Evolutionary conservation across 305 asterid genomes (phyloP).

Genomic region (Plantago coronopus): DNA sequence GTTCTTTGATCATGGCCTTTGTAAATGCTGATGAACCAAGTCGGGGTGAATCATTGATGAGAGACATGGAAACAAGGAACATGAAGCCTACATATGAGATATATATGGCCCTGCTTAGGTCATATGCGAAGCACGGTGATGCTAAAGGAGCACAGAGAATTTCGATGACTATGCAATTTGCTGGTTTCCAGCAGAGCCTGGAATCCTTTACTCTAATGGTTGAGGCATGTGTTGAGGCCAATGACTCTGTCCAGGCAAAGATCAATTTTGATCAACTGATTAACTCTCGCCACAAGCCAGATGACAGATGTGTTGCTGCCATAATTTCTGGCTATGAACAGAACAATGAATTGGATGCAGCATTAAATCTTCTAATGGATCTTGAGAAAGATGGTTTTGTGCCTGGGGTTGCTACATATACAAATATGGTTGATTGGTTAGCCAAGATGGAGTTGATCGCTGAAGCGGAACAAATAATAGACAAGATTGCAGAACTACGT

Average conservation of each 20-base stretch:
- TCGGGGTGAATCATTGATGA: conserved; percentile 37
- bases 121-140: conserved; percentile 44
- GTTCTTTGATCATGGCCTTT: conserved; percentile 59
- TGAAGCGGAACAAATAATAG: conserved; percentile 77
- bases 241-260: conserved; percentile 41
- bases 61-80: conserved; percentile 55
- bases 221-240: conserved; percentile 46
- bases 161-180: conserved; percentile 41
- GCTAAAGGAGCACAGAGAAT: conserved; percentile 37
- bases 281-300: conserved; percentile 63
- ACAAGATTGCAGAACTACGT: conserved; percentile 55
- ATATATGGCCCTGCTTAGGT: conserved; percentile 56
- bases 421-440: conserved; percentile 77
- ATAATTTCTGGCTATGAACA: conserved; percentile 59
- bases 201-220: conserved; percentile 58
- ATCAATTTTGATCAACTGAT: conserved; percentile 45
- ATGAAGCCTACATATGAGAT: conserved; percentile 51
- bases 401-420: conserved; percentile 66
- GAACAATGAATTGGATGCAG: conserved; percentile 50
- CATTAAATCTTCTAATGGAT: conserved; percentile 49
- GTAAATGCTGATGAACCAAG: conserved; percentile 53
- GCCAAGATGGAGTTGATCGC: conserved; percentile 55
- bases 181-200: conserved; percentile 35
- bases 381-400: conserved; percentile 73
- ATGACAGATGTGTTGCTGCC: conserved; percentile 64